Percentiles rank a stretch among this genome's conserved stretches.
These are phyloP conservation scores for Verticillium tricorpus DNA, from an alignment of 2,329 filamentous ascomycete species.

Conservation along the genomic window DNA sequence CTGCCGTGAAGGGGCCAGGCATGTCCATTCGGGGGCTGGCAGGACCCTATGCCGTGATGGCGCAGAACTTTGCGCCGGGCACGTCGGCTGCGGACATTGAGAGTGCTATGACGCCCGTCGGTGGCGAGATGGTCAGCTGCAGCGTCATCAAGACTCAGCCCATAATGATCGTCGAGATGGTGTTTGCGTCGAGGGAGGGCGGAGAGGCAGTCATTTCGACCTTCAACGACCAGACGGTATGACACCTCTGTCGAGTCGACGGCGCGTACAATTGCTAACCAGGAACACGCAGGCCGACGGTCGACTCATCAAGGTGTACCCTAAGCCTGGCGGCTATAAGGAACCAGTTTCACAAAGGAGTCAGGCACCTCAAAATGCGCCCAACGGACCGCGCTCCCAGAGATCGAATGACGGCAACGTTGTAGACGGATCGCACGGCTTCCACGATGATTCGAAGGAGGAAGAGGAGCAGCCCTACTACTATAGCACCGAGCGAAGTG, in stretches of 20 bases:
- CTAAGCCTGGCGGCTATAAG: slow-evolving; percentile 49
- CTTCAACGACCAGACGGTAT: slow-evolving; percentile 74
- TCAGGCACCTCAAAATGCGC: slow-evolving; percentile 24
- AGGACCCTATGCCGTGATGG: slow-evolving; percentile 67
- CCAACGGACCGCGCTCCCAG: slow-evolving; percentile 22
- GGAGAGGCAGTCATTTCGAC: slow-evolving; percentile 70
- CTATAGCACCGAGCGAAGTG: slow-evolving; percentile 14
- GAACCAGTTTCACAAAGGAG: slow-evolving; percentile 18
- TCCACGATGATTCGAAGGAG: slow-evolving; percentile 42
- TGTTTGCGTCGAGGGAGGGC: slow-evolving; percentile 66
- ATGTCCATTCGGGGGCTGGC: slow-evolving; percentile 71
- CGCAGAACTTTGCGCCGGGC: slow-evolving; percentile 77
- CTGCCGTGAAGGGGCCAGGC: slow-evolving; percentile 34
- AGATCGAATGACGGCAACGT: slow-evolving; percentile 30
- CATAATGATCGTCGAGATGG: slow-evolving; percentile 72
- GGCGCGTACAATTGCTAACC: background rate
- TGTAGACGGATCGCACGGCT: slow-evolving; percentile 51
- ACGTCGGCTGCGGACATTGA: slow-evolving; percentile 81
- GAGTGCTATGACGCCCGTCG: slow-evolving; percentile 73
- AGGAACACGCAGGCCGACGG: slow-evolving; percentile 59
- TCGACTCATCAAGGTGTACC: slow-evolving; percentile 66
- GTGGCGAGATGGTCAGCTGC: slow-evolving; percentile 64
- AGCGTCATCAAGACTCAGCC: slow-evolving; percentile 63
- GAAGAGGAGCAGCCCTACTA: slow-evolving; percentile 21
- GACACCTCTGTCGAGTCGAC: slow-evolving; percentile 19